Base-by-base conservation (phyloP, 2,329 filamentous ascomycete species). In the Rhinocladiella mackenziei region DNA sequence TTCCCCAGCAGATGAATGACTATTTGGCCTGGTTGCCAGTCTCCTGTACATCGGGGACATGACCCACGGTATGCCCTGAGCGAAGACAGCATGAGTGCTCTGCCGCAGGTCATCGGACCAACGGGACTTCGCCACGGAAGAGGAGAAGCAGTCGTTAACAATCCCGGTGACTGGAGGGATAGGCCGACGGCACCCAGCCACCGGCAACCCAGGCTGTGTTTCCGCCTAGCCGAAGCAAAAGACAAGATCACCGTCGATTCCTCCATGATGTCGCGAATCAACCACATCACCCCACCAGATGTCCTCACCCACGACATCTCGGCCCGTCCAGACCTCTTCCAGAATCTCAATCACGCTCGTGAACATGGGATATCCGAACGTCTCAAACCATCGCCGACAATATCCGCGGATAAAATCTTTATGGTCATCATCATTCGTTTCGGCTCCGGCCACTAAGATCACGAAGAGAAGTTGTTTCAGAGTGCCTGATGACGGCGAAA, bases 321-420 rank as follows among this genome's bases (percentile, higher is more conserved):
- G 46, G 4, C 10, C 41, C 17, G 19, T 30, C 46, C 46, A 49
- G 22, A 49, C 41, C 25, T 49, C 35, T 37, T 49, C 46, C 34
- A 49, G 32, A 7, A 45, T 20, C 7, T 22, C 32, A 18, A 49
- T 41, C 25, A 43, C 43, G 35, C 34, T 30, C 19, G 32, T 33
- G 20, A 49, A 49, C 46, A 49, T 44, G 26, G 40, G 30, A 20
- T 49, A 49, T 20, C 46, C 14, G 40, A 39, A 44, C 17, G 39
- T 31, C 17, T 49, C 41, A 15, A 44, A 28, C 46, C 46, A 45
- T 5, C 15, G 5, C 11, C 32, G 36, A 18, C 46, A 49, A 8
- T 39, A 25, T n/a, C 4, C 32, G 26, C 32, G 17, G 26, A 49
- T 45, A 13, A 8, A 36, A n/a, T 37, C 29, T 14, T 11, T 26